Evolutionary conservation across 257 asterid genomes (phyloP), one percentile per base, ranked within the genome.

Genomic region (Eucommia ulmoides): DNA sequence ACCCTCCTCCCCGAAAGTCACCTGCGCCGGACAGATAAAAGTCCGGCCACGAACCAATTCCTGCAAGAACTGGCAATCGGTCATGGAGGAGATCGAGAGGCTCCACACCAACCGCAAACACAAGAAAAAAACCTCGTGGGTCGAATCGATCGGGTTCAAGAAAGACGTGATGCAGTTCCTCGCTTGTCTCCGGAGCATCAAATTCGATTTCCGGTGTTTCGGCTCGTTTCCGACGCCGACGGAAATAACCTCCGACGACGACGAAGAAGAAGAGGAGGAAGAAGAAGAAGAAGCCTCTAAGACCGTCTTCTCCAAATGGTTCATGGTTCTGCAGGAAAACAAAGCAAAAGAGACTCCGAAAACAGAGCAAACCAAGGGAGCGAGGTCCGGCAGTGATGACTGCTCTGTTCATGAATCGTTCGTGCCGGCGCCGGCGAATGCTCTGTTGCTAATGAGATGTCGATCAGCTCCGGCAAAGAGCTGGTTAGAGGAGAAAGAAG

Each of bases 11-110:
- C 97, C 97, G 1, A 84, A 84, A 59, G 93, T 88, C 25, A 88
- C 95, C 0, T 88, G 97, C 24, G 95, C 94, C 0, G 97, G 97
- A 0, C 97, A 81, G 56, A 77, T 88, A 65, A 88, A 84, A 51
- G 84, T 77, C 2, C 50, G 71, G 61, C 53, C 81, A 0, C 78
- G 73, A 66, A 69, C 81, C 4, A 58, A 35, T 1, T 60, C 93
- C 0, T 81, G 95, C 79, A 77, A 77, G 74, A 75, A 80, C 46
- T 88, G 97, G 97, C 92, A 81, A 23, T 79, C 94, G 0, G 95
- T 88, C 6, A 88, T 88, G 97, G 95, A 84, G 18, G 95, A 88
- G 69, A 84, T 88, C 15, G 97, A 88, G 57, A 64, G 74, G 74
- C 49, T 84, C 20, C 97, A 88, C 67, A 77, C 69, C 20, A 61